phyloP scores from a whole-genome alignment of 2,329 filamentous ascomycete species.

The Didymella sp. region DNA sequence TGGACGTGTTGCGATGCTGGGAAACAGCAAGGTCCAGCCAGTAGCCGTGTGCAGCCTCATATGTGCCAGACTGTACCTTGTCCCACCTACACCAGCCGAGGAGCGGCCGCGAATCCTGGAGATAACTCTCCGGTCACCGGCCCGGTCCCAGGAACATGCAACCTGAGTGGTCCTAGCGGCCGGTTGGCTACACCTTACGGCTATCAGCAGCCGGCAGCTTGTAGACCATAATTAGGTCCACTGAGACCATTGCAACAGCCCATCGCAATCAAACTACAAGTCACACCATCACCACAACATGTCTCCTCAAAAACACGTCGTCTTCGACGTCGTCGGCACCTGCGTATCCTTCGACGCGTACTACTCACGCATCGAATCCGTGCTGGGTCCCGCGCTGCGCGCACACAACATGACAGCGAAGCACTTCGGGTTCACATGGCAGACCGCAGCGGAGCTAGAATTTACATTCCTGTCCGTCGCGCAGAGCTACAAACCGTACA shows the following conservation, averaged over 20 bases:
- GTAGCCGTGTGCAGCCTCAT: not conserved
- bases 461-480: slow-evolving; percentile 59
- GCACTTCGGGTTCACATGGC: slow-evolving; percentile 57
- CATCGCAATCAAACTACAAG: not conserved
- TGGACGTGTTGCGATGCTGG: not conserved
- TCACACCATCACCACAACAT: not conserved
- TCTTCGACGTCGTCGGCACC: slow-evolving; percentile 59
- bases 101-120: not conserved
- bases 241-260: not conserved
- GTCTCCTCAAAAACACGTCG: slow-evolving; percentile 21
- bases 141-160: too few relatives aligned
- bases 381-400: slow-evolving; percentile 53
- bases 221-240: too few relatives aligned
- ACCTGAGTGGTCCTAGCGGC: too few relatives aligned
- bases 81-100: not conserved
- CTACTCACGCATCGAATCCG: slow-evolving; percentile 51
- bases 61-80: not conserved
- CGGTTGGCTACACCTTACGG: not conserved
- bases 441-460: slow-evolving; percentile 57
- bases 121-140: not conserved
- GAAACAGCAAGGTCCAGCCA: not conserved
- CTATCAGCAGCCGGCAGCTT: not conserved
- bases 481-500: slow-evolving; percentile 54
- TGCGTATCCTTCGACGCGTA: slow-evolving; percentile 57
- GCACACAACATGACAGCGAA: slow-evolving; percentile 51